Percentiles rank a stretch among this genome's conserved stretches.
phyloP scores from a whole-genome alignment of 371 early-diverging fungal genomes.

The Apophysomyces variabilis region DNA sequence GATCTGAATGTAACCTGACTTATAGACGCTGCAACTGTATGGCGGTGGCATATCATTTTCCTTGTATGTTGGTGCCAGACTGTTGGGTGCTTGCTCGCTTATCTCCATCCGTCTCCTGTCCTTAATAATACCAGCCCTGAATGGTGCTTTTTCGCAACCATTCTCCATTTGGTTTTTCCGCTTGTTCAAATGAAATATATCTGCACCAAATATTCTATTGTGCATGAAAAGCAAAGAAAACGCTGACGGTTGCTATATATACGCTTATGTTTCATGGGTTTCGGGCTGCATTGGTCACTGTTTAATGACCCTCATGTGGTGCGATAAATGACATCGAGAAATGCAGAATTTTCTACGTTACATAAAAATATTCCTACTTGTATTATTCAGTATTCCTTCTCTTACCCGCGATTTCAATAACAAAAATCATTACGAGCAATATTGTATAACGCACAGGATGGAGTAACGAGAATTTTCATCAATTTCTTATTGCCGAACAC shows the following conservation, averaged over 20 bases:
- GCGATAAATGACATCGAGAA: too few species aligned
- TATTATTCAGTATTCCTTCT: too few species aligned
- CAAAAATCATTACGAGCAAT: too few species aligned
- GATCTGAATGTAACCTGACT: conserved; percentile 33
- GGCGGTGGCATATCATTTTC: conserved; percentile 23
- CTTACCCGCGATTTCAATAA: too few species aligned
- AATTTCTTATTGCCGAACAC: too few species aligned
- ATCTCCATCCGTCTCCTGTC: neutral
- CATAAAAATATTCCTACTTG: too few species aligned
- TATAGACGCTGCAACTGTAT: conserved; percentile 43
- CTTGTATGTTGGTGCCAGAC: neutral
- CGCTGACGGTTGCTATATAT: too few species aligned
- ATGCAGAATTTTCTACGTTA: too few species aligned
- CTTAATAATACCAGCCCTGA: neutral
- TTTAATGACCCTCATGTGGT: too few species aligned
- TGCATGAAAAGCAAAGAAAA: neutral
- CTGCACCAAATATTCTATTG: neutral
- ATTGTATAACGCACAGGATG: too few species aligned
- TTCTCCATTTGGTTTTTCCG: neutral
- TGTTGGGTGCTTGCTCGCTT: neutral
- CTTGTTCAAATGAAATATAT: neutral
- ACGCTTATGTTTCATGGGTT: neutral
- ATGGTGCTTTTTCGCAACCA: neutral
- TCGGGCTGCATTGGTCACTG: neutral
- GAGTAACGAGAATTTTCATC: too few species aligned